Conservation (phyloP, 495 filamentous ascomycete genomes). For the Xylaria longipes region DNA sequence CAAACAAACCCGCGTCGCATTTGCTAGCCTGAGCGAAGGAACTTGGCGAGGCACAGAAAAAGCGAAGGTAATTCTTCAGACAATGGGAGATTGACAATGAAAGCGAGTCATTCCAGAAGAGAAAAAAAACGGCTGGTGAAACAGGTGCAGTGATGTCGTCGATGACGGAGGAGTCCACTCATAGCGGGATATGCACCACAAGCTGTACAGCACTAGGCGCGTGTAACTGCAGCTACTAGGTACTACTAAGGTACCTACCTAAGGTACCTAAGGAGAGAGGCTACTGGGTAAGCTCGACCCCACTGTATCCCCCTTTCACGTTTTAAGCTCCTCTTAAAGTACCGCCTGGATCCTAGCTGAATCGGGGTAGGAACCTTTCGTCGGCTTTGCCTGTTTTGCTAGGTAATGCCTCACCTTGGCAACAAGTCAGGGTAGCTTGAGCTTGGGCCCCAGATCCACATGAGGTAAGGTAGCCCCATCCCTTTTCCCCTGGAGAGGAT, state of each 20-base stretch:
- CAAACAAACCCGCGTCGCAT: not conserved
- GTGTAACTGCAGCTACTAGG: not conserved
- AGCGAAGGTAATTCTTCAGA: not conserved
- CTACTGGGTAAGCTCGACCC: not conserved
- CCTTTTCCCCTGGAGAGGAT: not conserved
- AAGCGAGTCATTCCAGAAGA: slow-evolving; percentile 7
- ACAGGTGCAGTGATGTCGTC: slow-evolving; percentile 12
- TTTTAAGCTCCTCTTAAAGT: not conserved
- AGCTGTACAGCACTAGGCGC: not conserved
- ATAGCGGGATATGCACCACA: not conserved
- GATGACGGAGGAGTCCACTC: slow-evolving; percentile 1
- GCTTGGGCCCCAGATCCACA: slow-evolving; percentile 14
- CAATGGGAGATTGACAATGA: slow-evolving; percentile 2
- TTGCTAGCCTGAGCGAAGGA: not conserved
- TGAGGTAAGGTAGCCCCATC: slow-evolving; percentile 1
- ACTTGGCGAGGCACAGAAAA: not conserved
- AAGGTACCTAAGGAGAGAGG: not conserved
- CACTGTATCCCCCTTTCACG: not conserved
- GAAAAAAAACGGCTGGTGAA: not conserved
- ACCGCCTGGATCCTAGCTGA: not conserved
- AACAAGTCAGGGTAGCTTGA: slow-evolving; percentile 21
- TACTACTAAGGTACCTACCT: too few relatives aligned
- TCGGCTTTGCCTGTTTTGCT: not conserved
- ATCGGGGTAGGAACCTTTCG: not conserved
- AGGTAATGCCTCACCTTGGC: not conserved